Base-by-base conservation (phyloP, 768 basidiomycete species). In the Crepidotus variabilis region DNA sequence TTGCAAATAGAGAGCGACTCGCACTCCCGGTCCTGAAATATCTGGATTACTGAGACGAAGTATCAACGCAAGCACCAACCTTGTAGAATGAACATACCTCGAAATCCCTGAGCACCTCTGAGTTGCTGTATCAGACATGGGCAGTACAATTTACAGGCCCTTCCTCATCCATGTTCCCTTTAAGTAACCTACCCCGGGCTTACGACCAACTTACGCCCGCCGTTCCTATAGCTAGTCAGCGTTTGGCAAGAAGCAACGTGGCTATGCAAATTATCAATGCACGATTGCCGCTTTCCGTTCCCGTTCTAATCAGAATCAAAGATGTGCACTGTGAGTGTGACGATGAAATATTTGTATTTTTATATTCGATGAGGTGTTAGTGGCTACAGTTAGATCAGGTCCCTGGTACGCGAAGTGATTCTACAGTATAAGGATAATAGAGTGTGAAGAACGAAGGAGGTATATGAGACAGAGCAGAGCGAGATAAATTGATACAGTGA, bases 21-120 rank as follows among this genome's bases (percentile, higher is more conserved):
- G 58, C 11, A 67, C 66, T 20, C 66, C 66, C 50, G 63, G 66
- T 9, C 66, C 66, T 24, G 66, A 65, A n/a, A 67, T 67, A 52
- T 67, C 66, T 13, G 63, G 51, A 48, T 66, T 66, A 49, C 65
- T 66, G 45, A 24, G 6, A 7, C 24, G 24, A 18, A 6, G 14
- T 21, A 10, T 22, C 23, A 18, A 33, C 35, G 22, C 22, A n/a
- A 23, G 18, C 8, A 21, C 3, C 7, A 16, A 48, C n/a, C n/a
- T n/a, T n/a, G 28, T 39, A 20, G 5, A 16, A 22, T 1, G 21
- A 9, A 52, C 58, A 20, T 8, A 58, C 61, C 58, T 62, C 7
- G 47, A 33, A 34, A 62, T 54, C 20, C 61, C 58, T 2, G 34
- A 13, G 34, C 60, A 61, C 39, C 18, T 43, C 5, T 43, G 2